Base-by-base conservation (phyloP, 495 filamentous ascomycete genomes). In the Delitschia confertaspora region DNA sequence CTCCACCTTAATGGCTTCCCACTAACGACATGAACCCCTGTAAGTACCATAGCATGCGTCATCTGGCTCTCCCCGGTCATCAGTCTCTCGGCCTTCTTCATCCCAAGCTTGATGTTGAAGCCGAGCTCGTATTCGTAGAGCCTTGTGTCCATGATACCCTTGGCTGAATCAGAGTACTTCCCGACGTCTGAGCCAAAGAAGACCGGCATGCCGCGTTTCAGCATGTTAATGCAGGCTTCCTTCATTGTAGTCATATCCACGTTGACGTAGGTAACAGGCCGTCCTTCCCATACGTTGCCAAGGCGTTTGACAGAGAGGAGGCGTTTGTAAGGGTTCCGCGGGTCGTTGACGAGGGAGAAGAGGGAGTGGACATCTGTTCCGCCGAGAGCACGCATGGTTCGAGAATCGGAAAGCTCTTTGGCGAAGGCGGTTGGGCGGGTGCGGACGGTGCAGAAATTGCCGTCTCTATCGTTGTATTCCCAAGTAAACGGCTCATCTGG, bases 11-110 rank as follows among this genome's bases (percentile, higher is more conserved):
- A 73, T 1, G 78, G 67, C 55, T 73, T 69, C 0, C 73, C 77
- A 25, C 76, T 68, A n/a, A 60, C 63, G 39, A 93, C 48, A 59
- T 93, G 84, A 33, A 93, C 86, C 0, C 72, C 87, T 3, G 83
- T 93, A 33, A 94, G 63, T 2, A 91, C 83, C 86, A 94, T 94
- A 0, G 86, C 86, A 56, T 91, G 86, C 6, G 85, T 93, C 86
- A 93, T 89, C 4, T 69, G 65, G 16, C 72, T 76, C 64, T 91
- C 86, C 4, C 81, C 78, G 0, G 77, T 80, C 47, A 71, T 62
- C 10, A 93, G 64, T 0, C 85, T 60, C 36, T 83, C 71, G 2
- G 79, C 78, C 66, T 93, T 94, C 54, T 68, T 72, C 70, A 88
- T 68, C 1, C 75, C 75, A 18, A 91, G 66, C 7, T 60, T 63